Evolutionary conservation across 352 stramenopile species (phyloP), one percentile per base, ranked within the genome.

Genomic region (Phytophthora kernoviae): DNA sequence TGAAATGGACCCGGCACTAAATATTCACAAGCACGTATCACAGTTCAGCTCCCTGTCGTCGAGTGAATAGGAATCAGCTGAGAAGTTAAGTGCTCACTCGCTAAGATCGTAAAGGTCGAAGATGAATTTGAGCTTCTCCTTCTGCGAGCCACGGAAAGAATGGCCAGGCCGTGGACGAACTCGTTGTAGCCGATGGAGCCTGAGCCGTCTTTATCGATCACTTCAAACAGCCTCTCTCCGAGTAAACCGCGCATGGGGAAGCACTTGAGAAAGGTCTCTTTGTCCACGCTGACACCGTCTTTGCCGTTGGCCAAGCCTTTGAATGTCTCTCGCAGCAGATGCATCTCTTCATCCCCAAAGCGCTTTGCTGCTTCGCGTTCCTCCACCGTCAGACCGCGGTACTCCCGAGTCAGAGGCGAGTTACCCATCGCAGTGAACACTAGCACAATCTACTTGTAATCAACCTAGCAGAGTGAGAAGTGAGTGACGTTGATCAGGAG

Each of bases 251-350:
- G 90, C 59, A 98, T 79, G 0, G 90, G 87, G 48, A 98, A 98
- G 50, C 92, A 96, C 69, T 97, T 97, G 63, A 98, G 83, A 66
- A 98, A 98, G 0, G 90, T 97, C 36, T 97, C 87, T 45, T 98
- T 98, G 67, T 98, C 91, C 11, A 98, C 82, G 1, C 76, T 75
- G 14, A 68, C 32, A 18, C 84, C 82, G 53, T 85, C 86, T 71
- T 79, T 83, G 24, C 56, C 64, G 42, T 81, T 80, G 1, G 84
- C 81, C 26, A 93, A 60, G 2, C 82, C 86, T 32, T 91, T 89
- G 62, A 93, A 95, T 6, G 84, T 92, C 56, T 92, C 81, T 15
- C 81, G 82, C 14, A 95, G 64, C 46, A 92, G 54, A 10, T 85
- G 77, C 51, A 95, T 90, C 57, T 93, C 82, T 41, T 91, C 79